Percentiles rank a stretch among this genome's conserved stretches.
phyloP scores from a whole-genome alignment of 108 stramenopile genomes.

The Nannochloropsis gaditana region DNA sequence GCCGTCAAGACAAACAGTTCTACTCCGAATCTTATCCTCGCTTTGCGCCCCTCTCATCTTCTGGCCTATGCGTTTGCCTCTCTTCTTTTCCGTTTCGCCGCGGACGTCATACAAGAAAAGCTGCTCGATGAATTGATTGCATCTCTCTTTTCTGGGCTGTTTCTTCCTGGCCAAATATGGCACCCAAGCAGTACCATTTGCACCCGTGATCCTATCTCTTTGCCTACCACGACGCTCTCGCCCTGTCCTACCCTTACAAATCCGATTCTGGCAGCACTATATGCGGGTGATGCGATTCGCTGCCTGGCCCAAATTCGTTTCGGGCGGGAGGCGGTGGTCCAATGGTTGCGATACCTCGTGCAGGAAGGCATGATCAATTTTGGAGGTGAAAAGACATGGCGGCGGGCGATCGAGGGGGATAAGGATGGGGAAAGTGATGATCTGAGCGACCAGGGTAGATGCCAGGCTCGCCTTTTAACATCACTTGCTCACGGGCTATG shows the following conservation, averaged over 20 bases:
- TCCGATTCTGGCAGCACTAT: neutral
- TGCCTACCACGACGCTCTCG: neutral
- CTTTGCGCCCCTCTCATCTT: neutral
- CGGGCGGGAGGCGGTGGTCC: neutral
- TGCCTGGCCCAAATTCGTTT: conserved; percentile 19
- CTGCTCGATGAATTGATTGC: neutral
- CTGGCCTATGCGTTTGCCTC: neutral
- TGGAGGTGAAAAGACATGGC: neutral
- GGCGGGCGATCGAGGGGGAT: neutral
- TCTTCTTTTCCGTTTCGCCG: neutral
- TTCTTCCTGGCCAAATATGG: neutral
- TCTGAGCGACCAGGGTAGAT: neutral
- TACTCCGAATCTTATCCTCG: neutral
- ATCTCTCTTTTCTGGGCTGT: neutral
- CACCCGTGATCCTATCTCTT: neutral
- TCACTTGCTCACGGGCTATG: neutral
- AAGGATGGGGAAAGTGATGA: neutral
- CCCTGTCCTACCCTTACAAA: too few species aligned
- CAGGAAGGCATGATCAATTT: neutral
- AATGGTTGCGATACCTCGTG: neutral
- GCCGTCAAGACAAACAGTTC: too few species aligned
- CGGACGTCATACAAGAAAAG: conserved; percentile 17
- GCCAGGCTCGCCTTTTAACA: neutral
- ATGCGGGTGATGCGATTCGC: neutral
- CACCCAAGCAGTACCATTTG: neutral